Evolutionary conservation across 805 yeast species (phyloP).

Genomic region (Vanderwaltozyma polyspora): DNA sequence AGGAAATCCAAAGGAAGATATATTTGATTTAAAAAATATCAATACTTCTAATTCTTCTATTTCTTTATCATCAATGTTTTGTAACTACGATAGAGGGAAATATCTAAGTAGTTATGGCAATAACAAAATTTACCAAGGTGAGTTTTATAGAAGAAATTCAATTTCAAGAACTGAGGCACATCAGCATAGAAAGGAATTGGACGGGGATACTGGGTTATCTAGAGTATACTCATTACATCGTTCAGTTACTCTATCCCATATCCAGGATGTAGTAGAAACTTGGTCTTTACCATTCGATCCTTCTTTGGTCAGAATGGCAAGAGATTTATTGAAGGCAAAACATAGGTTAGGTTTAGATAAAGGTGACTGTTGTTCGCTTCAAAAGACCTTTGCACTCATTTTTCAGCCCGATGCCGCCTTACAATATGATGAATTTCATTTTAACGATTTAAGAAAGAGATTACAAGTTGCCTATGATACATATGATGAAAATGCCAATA

Average conservation of each 20-base stretch:
- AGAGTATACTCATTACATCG: conserved; percentile 9
- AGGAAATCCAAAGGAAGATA: conserved; percentile 1
- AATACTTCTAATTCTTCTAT: conserved; percentile 13
- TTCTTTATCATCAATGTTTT: conserved; percentile 17
- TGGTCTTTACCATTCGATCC: conserved; percentile 26
- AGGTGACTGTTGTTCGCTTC: conserved; percentile 1
- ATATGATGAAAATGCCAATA: conserved; percentile 10
- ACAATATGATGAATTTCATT: conserved; percentile 4
- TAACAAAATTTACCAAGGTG: conserved; percentile 16
- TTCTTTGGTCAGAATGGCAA: conserved; percentile 21
- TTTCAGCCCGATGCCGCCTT: not conserved
- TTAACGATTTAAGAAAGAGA: conserved; percentile 5
- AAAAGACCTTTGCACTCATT: conserved; percentile 2
- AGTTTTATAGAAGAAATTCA: conserved; percentile 20
- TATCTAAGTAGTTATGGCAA: conserved; percentile 8
- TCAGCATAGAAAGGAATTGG: not conserved
- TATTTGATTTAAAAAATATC: conserved; percentile 3
- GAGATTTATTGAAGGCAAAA: conserved; percentile 17
- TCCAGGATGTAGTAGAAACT: conserved; percentile 16
- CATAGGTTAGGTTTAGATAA: conserved; percentile 7
- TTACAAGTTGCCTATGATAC: conserved; percentile 11
- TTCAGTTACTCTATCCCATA: conserved; percentile 16
- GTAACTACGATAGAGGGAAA: conserved; percentile 17
- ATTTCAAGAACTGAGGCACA: conserved; percentile 11
- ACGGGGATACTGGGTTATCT: conserved; percentile 1